Conservation (phyloP, 768 basidiomycete genomes). For the Solioccasus polychromus region DNA sequence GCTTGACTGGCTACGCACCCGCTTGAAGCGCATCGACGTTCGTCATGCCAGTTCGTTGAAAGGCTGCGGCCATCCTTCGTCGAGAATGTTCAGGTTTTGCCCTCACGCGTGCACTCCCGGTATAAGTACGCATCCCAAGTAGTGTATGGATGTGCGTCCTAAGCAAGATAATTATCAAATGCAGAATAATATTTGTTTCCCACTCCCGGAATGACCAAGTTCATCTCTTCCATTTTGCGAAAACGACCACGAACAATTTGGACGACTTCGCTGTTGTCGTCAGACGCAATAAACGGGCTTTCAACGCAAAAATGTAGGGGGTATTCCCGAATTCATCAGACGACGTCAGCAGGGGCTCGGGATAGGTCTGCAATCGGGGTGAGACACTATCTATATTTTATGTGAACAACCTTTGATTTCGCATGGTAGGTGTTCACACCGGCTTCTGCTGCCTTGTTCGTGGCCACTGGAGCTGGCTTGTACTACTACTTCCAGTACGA, state of each 20-base stretch:
- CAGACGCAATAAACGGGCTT: background rate
- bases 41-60: too few relatives aligned
- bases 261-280: conserved; percentile 2
- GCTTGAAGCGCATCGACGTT: too few relatives aligned
- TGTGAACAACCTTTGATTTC: background rate
- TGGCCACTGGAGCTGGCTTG: conserved; percentile 78
- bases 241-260: conserved; percentile 14
- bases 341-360: conserved; percentile 24
- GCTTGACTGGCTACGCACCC: too few relatives aligned
- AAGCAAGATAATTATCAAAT: too few relatives aligned
- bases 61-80: too few relatives aligned
- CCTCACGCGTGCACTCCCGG: too few relatives aligned
- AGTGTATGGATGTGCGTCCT: too few relatives aligned
- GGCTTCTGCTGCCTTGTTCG: conserved; percentile 75
- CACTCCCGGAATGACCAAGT: conserved; percentile 20
- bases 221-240: conserved; percentile 19
- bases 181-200: too few relatives aligned
- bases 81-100: too few relatives aligned
- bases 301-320: conserved; percentile 6
- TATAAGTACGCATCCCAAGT: too few relatives aligned
- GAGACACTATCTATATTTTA: conserved; percentile 2
- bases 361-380: conserved; percentile 37
- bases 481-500: conserved; percentile 88
- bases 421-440: conserved; percentile 96
- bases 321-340: conserved; percentile 20